Evolutionary conservation across 2,329 filamentous ascomycete genomes (phyloP), one percentile per base, ranked within the genome.

Genomic region (Juglanconis sp.): DNA sequence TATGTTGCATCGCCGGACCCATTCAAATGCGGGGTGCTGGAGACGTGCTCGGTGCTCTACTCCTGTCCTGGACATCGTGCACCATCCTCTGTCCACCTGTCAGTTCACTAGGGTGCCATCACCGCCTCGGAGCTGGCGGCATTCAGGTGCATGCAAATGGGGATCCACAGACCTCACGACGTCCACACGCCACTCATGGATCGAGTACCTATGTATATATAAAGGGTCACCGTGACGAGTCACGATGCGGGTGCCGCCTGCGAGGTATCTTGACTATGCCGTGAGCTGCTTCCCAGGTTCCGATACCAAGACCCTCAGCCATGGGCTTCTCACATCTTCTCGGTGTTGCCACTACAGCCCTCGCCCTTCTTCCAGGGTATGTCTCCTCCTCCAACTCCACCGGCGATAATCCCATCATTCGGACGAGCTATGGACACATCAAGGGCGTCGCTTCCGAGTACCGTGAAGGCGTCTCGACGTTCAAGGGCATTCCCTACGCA

Each of bases 401-500:
- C n/a, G n/a, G n/a, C n/a, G 9, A 42, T 3, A 53, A 31, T 4
- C 50, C 50, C 50, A 40, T 53, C 6, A 35, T 53, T 4, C 50
- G 50, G n/a, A 53, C 50, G 5, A 53, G 50, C n/a, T 53, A 53
- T 40, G 50, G 50, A 32, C 50, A 53, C 35, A 40, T 53, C n/a
- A 36, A 32, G 50, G 50, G 50, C 11, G 35, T 10, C n/a, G 34
- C 35, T 10, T 53, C 50, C 50, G 50, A 53, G 34, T 53, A 32
- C 50, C 50, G n/a, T 10, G 50, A 53, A 10, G 50, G 50, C 4
- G 50, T 53, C 50, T 53, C 50, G 24, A 40, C 50, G 4, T 53
- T 53, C 50, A 53, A 53, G 35, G 89, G 88, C 1, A 84, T 93
- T 64, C 83, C 88, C 50, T 93, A 85, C 74, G 90, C 89, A 3